A percentile compares a stretch with the other conserved stretches of the same genome.
Conservation (phyloP, 2,329 filamentous ascomycete species). For the Botrytis aclada region DNA sequence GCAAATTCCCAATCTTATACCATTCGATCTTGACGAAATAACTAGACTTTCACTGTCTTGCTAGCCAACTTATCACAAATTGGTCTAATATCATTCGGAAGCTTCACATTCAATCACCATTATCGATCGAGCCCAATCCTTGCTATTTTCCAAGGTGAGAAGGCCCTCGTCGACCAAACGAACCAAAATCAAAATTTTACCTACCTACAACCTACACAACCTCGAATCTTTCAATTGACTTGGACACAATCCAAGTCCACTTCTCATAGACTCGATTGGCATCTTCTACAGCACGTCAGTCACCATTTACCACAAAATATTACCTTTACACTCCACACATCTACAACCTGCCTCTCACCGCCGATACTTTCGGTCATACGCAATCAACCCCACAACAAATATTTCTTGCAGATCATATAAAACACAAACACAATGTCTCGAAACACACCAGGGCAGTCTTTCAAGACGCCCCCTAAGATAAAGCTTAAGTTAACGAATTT, state of each 20-base stretch:
- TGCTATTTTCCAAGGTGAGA: slow-evolving; percentile 19
- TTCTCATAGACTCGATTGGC: not conserved
- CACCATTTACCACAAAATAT: not conserved
- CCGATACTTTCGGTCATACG: slow-evolving; percentile 21
- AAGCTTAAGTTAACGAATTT: slow-evolving; percentile 6
- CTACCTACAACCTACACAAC: not conserved
- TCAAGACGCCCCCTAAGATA: slow-evolving; percentile 37
- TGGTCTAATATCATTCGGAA: slow-evolving; percentile 23
- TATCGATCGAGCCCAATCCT: slow-evolving; percentile 33
- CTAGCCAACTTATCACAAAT: slow-evolving; percentile 23
- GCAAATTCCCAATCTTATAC: slow-evolving; percentile 52
- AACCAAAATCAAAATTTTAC: not conserved
- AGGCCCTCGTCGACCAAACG: slow-evolving; percentile 18
- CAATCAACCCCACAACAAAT: slow-evolving; percentile 9
- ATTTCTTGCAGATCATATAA: slow-evolving; percentile 11
- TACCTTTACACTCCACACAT: not conserved
- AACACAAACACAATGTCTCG: slow-evolving; percentile 37
- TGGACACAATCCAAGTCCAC: not conserved
- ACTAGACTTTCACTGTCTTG: slow-evolving; percentile 47
- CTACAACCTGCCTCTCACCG: slow-evolving; percentile 24
- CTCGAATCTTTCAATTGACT: not conserved
- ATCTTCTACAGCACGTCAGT: too few relatives aligned
- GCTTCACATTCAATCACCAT: slow-evolving; percentile 39
- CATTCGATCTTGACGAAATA: slow-evolving; percentile 68
- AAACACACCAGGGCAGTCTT: slow-evolving; percentile 51